These are phyloP conservation scores for Pestalotiopsis sp. DNA, from an alignment of 2,329 filamentous ascomycete genomes.

Conservation along the genomic window DNA sequence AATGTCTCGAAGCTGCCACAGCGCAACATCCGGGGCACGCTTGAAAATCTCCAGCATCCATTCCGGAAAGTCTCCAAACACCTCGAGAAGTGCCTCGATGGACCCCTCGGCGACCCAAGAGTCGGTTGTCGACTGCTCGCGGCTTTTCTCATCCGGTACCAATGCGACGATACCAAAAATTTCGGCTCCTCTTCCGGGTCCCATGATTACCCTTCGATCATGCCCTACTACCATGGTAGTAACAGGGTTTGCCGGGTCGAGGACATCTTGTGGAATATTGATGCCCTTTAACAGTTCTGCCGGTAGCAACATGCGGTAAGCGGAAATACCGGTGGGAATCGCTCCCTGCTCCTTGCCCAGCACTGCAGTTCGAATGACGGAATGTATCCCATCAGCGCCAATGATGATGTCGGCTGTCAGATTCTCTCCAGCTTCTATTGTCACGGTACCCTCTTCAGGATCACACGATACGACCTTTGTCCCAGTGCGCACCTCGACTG, in stretches of 20 bases:
- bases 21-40: constrained; percentile 34
- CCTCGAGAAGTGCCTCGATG: constrained; percentile 38
- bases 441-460: constrained; percentile 35
- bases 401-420: constrained; percentile 35
- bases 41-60: constrained; percentile 40
- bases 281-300: constrained; percentile 16
- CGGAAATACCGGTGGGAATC: constrained; percentile 38
- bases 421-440: constrained; percentile 34
- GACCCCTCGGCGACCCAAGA: constrained; percentile 43
- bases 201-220: constrained; percentile 46
- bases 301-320: constrained; percentile 38
- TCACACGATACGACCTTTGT: constrained; percentile 40
- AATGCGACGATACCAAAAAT: constrained; percentile 46
- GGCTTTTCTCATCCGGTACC: constrained; percentile 45
- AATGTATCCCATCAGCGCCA: constrained; percentile 39
- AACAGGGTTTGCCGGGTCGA: constrained; percentile 39
- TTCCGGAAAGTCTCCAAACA: constrained; percentile 41
- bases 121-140: constrained; percentile 37
- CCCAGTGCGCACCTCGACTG: constrained; percentile 29
- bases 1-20: constrained; percentile 49
- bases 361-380: constrained; percentile 19
- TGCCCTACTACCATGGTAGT: constrained; percentile 51
- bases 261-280: constrained; percentile 24
- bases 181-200: constrained; percentile 41
- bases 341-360: constrained; percentile 21